Percentiles rank a stretch among this genome's conserved stretches.
Evolutionary conservation across 805 yeast genomes (phyloP).

Genomic region (Ogataea ganodermae): DNA sequence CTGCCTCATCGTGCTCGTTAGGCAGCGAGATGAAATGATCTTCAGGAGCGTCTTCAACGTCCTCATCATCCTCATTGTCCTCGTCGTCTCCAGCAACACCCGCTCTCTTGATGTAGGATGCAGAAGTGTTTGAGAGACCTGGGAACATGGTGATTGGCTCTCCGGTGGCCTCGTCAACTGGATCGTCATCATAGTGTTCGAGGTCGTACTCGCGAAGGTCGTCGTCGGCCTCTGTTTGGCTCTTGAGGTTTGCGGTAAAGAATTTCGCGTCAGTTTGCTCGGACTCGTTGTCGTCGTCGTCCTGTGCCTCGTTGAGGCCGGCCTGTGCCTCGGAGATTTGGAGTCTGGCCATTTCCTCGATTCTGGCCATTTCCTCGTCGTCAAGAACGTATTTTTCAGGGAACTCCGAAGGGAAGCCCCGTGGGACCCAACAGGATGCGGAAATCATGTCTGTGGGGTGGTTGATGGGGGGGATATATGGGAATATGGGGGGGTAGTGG

Average conservation of each 20-base stretch:
- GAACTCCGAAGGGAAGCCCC: slow-evolving; percentile 91
- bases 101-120: slow-evolving; percentile 51
- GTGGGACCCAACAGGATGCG: slow-evolving; percentile 92
- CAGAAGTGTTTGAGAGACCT: slow-evolving; percentile 62
- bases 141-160: slow-evolving; percentile 68
- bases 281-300: slow-evolving; percentile 28
- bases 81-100: slow-evolving; percentile 37
- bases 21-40: slow-evolving; percentile 69
- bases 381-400: slow-evolving; percentile 87
- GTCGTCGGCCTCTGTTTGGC: slow-evolving; percentile 69
- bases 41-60: slow-evolving; percentile 38
- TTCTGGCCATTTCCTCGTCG: slow-evolving; percentile 91
- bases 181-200: slow-evolving; percentile 79
- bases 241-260: slow-evolving; percentile 36
- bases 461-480: too few species aligned
- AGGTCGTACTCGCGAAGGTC: slow-evolving; percentile 86
- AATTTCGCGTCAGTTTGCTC: slow-evolving; percentile 23
- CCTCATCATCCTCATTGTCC: slow-evolving; percentile 27
- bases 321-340: slow-evolving; percentile 77
- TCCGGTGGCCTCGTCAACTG: slow-evolving; percentile 49
- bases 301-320: slow-evolving; percentile 53
- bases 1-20: slow-evolving; percentile 60
- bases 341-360: slow-evolving; percentile 79
- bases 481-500: not conserved
- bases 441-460: slow-evolving; percentile 70